Conservation (phyloP, 306 rosid genomes). For the Mimosa bimucronata region DNA sequence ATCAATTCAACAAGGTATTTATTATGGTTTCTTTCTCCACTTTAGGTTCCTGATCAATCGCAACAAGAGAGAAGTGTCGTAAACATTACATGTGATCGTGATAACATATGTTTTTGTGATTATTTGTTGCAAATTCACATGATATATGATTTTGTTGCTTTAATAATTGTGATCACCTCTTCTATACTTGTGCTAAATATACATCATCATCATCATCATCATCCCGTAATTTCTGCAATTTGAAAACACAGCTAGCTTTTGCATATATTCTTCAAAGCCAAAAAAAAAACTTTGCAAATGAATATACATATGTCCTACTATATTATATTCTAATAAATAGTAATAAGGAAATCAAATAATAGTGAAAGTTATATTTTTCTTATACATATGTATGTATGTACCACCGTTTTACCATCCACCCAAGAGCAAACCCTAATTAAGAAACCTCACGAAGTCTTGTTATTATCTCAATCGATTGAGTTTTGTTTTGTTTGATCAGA, state of each 20-base stretch:
- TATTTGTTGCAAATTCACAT: background rate
- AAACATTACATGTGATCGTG: background rate
- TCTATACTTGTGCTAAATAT: background rate
- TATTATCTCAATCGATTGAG: background rate
- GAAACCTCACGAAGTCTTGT: background rate
- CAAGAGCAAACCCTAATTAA: background rate
- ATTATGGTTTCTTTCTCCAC: background rate
- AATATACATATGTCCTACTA: background rate
- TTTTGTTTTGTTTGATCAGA: conserved; percentile 12
- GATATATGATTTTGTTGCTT: background rate
- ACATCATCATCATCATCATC: background rate
- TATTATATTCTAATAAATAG: background rate
- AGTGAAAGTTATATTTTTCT: background rate
- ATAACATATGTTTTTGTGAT: background rate
- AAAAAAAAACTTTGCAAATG: background rate
- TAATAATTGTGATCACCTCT: background rate
- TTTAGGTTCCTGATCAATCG: background rate
- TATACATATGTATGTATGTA: no score
- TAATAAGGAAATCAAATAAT: background rate
- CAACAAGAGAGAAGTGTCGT: background rate
- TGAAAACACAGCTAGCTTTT: background rate
- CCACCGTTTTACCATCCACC: background rate
- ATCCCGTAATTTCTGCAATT: background rate
- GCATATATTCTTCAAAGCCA: background rate
- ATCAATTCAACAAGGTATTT: conserved; percentile 42